phyloP scores from a whole-genome alignment of 1,284 basidiomycete genomes.

The Singerocomus rubriflavus region DNA sequence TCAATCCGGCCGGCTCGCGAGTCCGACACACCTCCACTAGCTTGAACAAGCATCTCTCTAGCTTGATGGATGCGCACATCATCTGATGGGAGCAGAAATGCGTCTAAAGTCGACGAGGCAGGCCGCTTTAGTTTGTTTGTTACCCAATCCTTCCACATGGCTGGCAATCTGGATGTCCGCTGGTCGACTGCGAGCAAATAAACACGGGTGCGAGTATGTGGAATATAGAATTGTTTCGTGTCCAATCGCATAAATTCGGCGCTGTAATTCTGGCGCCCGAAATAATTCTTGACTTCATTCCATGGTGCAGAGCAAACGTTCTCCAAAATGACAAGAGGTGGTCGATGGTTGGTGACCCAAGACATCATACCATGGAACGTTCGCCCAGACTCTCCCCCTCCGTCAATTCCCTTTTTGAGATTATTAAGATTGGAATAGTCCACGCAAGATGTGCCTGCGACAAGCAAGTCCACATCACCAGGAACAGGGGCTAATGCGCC shows the following conservation, averaged over 20 bases:
- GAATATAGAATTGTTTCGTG: slow-evolving; percentile 93
- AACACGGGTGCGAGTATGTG: slow-evolving; percentile 88
- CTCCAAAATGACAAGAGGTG: slow-evolving; percentile 89
- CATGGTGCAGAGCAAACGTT: slow-evolving; percentile 94
- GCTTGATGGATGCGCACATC: slow-evolving; percentile 90
- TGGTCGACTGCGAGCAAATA: slow-evolving; percentile 81
- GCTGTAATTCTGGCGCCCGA: slow-evolving; percentile 75
- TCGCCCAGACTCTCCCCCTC: slow-evolving; percentile 85
- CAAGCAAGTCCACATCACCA: slow-evolving; percentile 85
- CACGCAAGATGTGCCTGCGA: slow-evolving; percentile 94
- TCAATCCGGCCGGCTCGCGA: slow-evolving; percentile 73
- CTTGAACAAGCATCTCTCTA: slow-evolving; percentile 76
- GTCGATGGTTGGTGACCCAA: slow-evolving; percentile 86
- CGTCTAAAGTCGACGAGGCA: slow-evolving; percentile 87
- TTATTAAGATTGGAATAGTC: slow-evolving; percentile 96
- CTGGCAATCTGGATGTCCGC: slow-evolving; percentile 55
- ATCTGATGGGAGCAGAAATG: slow-evolving; percentile 87
- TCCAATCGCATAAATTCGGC: slow-evolving; percentile 76
- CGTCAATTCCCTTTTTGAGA: slow-evolving; percentile 86
- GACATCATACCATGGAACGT: slow-evolving; percentile 91
- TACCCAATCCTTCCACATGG: slow-evolving; percentile 71
- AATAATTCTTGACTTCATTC: slow-evolving; percentile 73
- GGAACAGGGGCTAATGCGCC: slow-evolving; percentile 85
- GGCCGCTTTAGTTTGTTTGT: slow-evolving; percentile 68
- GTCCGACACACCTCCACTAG: slow-evolving; percentile 58